These are phyloP conservation scores for Candida verbasci DNA, from an alignment of 805 yeast genomes.

Conservation along the genomic window DNA sequence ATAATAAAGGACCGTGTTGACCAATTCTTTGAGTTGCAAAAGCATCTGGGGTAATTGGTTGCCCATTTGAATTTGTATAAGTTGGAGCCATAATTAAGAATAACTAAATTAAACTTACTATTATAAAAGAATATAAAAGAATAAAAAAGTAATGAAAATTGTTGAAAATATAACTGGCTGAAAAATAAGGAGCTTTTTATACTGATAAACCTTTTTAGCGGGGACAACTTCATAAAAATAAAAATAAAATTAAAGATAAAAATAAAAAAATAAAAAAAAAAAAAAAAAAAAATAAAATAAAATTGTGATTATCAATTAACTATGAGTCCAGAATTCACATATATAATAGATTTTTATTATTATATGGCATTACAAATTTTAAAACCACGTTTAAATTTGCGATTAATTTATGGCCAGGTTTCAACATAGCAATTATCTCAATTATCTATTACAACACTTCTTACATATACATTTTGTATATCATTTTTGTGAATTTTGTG, in stretches of 20 bases:
- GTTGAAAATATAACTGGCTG: background rate
- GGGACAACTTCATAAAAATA: too few relatives aligned
- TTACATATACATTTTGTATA: too few relatives aligned
- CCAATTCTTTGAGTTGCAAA: constrained; percentile 76
- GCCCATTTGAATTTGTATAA: constrained; percentile 70
- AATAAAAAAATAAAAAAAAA: too few relatives aligned
- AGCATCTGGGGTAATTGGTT: constrained; percentile 72
- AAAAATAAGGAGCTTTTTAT: constrained; percentile 1
- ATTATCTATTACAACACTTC: too few relatives aligned
- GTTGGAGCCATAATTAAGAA: constrained; percentile 44
- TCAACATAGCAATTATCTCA: too few relatives aligned
- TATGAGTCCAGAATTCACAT: constrained; percentile 4
- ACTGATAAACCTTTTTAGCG: background rate
- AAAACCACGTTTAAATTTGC: too few relatives aligned
- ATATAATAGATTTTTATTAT: background rate
- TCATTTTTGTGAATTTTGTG: too few relatives aligned
- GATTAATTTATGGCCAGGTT: too few relatives aligned
- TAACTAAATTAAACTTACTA: background rate
- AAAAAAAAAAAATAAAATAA: too few relatives aligned
- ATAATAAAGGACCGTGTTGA: constrained; percentile 69
- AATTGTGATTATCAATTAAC: constrained; percentile 3
- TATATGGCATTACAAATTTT: too few relatives aligned
- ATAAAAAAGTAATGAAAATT: background rate
- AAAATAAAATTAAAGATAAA: too few relatives aligned
- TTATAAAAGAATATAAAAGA: background rate